Conservation (phyloP, 202 grass and related monocot genomes). For the Panicum virgatum region DNA sequence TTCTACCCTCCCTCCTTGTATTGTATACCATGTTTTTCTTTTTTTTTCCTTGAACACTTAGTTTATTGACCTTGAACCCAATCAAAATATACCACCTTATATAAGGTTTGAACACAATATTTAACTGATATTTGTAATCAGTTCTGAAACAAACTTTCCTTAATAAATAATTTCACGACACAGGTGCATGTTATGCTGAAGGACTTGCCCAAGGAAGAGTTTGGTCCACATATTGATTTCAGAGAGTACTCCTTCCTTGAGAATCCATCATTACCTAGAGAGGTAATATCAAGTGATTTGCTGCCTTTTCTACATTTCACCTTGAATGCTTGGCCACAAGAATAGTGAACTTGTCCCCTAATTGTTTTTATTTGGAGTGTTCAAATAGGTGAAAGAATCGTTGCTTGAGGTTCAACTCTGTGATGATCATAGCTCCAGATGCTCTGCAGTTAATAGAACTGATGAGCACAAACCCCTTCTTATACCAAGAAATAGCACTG, state of each 20-base stretch:
- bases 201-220: slow-evolving; percentile 72
- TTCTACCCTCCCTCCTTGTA: too few species aligned
- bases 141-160: background rate
- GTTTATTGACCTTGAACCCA: background rate
- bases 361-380: slow-evolving; percentile 40
- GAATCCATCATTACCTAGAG: slow-evolving; percentile 82
- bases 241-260: slow-evolving; percentile 96
- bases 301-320: slow-evolving; percentile 5
- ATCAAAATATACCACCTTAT: background rate
- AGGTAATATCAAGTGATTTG: slow-evolving; percentile 47
- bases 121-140: slow-evolving; percentile 20
- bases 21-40: too few species aligned
- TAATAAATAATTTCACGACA: slow-evolving; percentile 36
- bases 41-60: background rate
- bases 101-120: background rate
- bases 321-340: slow-evolving; percentile 11
- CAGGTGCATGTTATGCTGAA: slow-evolving; percentile 91
- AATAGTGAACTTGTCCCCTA: slow-evolving; percentile 24
- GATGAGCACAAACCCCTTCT: slow-evolving; percentile 47
- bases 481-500: slow-evolving; percentile 75
- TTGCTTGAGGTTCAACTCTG: slow-evolving; percentile 75
- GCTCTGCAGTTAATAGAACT: slow-evolving; percentile 49
- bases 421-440: slow-evolving; percentile 54
- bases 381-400: slow-evolving; percentile 82
- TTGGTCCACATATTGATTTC: slow-evolving; percentile 83